Evolutionary conservation across 768 basidiomycete species (phyloP), one percentile per base, ranked within the genome.

Genomic region (Crucibulum laeve): DNA sequence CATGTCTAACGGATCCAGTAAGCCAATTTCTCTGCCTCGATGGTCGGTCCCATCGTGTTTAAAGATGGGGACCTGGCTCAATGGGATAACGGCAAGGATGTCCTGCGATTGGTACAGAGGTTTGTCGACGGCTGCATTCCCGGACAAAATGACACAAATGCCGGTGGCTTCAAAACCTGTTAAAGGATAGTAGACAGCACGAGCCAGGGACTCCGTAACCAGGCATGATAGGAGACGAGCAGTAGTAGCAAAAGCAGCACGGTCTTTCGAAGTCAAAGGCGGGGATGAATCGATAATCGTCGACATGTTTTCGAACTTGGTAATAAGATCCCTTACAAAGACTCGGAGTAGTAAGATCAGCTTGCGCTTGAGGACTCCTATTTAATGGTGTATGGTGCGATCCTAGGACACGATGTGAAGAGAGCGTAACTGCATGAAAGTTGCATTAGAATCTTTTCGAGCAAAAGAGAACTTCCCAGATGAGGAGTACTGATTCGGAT

Each of bases 1-100:
- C 74, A 79, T 77, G 53, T 80, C 79, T 35, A 75, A 55, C 23
- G 77, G 79, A 57, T 80, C 77, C 18, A 80, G 60, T 7, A 79
- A 60, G 4, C 69, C 70, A 18, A 79, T 75, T 47, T 67, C 67
- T 22, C 50, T 59, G n/a, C 58, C 62, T 37, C 57, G 54, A 10
- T 48, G 38, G 26, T 65, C 59, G 7, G 52, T 40, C 11, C 48
- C 51, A 42, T 65, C 62, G 40, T 65, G 60, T 46, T 67, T 69
- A 53, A 77, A 68, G 11, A 81, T 57, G 14, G 79, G 79, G 21
- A 65, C 49, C 47, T 74, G 60, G 17, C 58, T 64, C 38, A 81
- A 60, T 23, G 73, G 69, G 28, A 77, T 56, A 33, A 79, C 53
- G n/a, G 71, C 72, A 14, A 79, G 61, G 44, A 77, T 61, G 45